phyloP scores from a whole-genome alignment of 2,329 filamentous ascomycete species.

The Claviceps paspali region DNA sequence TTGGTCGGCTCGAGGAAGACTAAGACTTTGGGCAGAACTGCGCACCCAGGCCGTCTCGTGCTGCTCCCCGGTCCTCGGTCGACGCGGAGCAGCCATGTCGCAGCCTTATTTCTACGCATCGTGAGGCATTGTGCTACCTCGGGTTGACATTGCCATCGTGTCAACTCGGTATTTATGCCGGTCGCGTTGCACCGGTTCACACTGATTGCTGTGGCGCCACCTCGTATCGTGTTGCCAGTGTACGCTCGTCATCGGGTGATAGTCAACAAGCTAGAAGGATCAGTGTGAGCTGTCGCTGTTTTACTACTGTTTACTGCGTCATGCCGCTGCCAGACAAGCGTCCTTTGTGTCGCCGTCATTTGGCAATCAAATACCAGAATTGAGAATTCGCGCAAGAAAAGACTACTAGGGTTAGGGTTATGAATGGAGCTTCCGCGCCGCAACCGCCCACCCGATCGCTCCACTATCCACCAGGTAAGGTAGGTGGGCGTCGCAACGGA shows the following conservation, averaged over 20 bases:
- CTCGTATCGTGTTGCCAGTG: not conserved
- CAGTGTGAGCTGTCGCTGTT: not conserved
- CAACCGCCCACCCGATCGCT: too few relatives aligned
- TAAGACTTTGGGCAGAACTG: too few relatives aligned
- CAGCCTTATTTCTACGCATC: not conserved
- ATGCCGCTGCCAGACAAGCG: too few relatives aligned
- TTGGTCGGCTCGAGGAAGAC: too few relatives aligned
- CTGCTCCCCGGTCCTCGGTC: not conserved
- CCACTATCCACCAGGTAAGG: too few relatives aligned
- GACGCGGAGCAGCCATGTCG: not conserved
- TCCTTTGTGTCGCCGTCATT: too few relatives aligned
- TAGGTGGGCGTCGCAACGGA: too few relatives aligned
- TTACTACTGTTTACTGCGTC: too few relatives aligned
- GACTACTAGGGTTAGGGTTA: not conserved
- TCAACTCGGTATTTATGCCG: not conserved
- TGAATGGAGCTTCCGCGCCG: not conserved
- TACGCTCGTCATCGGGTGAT: not conserved
- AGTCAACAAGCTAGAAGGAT: not conserved
- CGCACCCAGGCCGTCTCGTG: not conserved
- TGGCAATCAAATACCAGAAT: too few relatives aligned
- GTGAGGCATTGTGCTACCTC: not conserved
- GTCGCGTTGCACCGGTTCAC: not conserved
- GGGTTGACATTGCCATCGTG: not conserved
- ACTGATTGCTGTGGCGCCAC: not conserved
- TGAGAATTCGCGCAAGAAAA: not conserved